Evolutionary conservation across 1,284 basidiomycete species (phyloP).

Genomic region (Schizophyllum commune): DNA sequence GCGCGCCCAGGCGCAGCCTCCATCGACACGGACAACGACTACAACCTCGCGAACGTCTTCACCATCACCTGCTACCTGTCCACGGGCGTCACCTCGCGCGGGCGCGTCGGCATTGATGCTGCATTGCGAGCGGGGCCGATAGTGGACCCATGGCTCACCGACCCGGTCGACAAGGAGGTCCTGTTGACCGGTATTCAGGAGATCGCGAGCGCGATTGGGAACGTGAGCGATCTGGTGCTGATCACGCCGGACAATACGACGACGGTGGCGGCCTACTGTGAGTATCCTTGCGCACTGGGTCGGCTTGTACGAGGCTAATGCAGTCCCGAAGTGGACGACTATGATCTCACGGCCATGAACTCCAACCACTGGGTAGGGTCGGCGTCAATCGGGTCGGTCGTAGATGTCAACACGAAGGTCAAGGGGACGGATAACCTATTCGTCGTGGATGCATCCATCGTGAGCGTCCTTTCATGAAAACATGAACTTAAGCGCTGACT

Average conservation of each 20-base stretch:
- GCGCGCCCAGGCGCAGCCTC: constrained; percentile 56
- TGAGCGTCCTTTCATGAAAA: constrained; percentile 3
- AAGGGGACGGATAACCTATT: constrained; percentile 50
- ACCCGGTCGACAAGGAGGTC: constrained; percentile 45
- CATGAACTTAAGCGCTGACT: no score
- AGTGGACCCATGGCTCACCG: constrained; percentile 49
- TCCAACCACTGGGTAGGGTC: constrained; percentile 58
- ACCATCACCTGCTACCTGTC: constrained; percentile 55
- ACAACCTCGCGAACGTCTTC: constrained; percentile 44
- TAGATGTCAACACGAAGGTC: constrained; percentile 52
- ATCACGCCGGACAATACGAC: constrained; percentile 54
- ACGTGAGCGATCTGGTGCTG: constrained; percentile 41
- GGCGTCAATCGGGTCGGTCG: constrained; percentile 44
- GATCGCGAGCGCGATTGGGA: constrained; percentile 29
- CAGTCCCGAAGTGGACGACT: no score
- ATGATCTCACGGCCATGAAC: constrained; percentile 24
- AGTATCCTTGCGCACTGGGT: constrained; percentile 8
- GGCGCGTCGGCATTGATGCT: constrained; percentile 52
- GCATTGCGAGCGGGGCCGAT: constrained; percentile 40
- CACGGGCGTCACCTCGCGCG: constrained; percentile 51
- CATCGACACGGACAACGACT: constrained; percentile 39
- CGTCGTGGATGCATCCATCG: constrained; percentile 33
- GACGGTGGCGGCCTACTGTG: constrained; percentile 43
- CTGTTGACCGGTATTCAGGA: constrained; percentile 44
- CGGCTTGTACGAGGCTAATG: no score